A percentile compares a stretch with the other conserved stretches of the same genome.
These are phyloP conservation scores for Raphanus sativus DNA, from an alignment of 345 rosid species.

Conservation along the genomic window DNA sequence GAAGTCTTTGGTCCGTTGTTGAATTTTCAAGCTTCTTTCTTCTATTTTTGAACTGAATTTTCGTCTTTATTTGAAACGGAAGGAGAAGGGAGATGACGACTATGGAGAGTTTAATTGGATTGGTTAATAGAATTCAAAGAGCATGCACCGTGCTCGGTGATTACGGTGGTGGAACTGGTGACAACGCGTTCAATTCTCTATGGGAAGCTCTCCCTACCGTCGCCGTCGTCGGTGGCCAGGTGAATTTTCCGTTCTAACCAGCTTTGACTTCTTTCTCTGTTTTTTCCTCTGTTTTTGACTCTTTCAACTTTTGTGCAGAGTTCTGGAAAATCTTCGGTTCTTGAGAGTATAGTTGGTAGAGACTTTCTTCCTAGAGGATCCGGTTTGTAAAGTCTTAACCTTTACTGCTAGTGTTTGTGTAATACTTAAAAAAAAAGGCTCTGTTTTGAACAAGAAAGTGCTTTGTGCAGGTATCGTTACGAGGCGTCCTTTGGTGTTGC, in stretches of 20 bases:
- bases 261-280: conserved; percentile 15
- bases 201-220: conserved; percentile 98
- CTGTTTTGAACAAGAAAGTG: background rate
- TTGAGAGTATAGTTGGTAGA: conserved; percentile 93
- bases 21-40: conserved; percentile 25
- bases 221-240: conserved; percentile 93
- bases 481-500: conserved; percentile 84
- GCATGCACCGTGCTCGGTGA: conserved; percentile 96
- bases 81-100: conserved; percentile 59
- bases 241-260: conserved; percentile 3
- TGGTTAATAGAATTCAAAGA: conserved; percentile 87
- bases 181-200: conserved; percentile 66
- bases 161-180: conserved; percentile 73
- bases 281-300: background rate
- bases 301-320: conserved; percentile 50
- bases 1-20: conserved; percentile 9
- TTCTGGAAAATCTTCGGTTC: conserved; percentile 96
- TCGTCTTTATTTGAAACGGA: conserved; percentile 4
- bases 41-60: background rate
- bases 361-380: conserved; percentile 99
- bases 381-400: conserved; percentile 43
- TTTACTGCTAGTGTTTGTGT: background rate
- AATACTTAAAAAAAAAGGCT: background rate
- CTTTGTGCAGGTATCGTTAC: conserved; percentile 73
- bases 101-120: conserved; percentile 91